phyloP scores from a whole-genome alignment of 179 eudicot species.

The Drosera spatulata region DNA sequence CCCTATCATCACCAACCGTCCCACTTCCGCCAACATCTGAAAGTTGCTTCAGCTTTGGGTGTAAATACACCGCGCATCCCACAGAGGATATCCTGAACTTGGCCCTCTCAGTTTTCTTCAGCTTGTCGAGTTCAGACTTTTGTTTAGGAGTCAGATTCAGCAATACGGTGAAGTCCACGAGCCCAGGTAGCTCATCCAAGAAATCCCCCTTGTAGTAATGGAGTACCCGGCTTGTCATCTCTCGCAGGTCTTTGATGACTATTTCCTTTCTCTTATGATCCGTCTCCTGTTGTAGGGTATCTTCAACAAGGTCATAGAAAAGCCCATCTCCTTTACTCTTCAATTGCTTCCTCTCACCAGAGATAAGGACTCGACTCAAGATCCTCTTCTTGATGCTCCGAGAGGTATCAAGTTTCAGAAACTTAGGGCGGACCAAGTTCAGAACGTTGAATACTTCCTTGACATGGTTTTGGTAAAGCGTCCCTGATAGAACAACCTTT shows the following conservation, averaged over 20 bases:
- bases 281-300: slow-evolving; percentile 46
- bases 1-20: slow-evolving; percentile 22
- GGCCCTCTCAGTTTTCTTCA: slow-evolving; percentile 28
- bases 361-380: slow-evolving; percentile 36
- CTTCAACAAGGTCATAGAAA: slow-evolving; percentile 54
- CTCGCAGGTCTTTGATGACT: slow-evolving; percentile 56
- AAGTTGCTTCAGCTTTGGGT: slow-evolving; percentile 41
- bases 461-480: slow-evolving; percentile 81
- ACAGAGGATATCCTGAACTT: slow-evolving; percentile 45
- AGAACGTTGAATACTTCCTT: slow-evolving; percentile 77
- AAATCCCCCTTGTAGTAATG: slow-evolving; percentile 82
- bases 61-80: slow-evolving; percentile 50
- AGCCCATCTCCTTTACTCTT: slow-evolving; percentile 32
- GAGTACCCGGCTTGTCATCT: slow-evolving; percentile 73
- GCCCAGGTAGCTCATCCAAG: slow-evolving; percentile 77
- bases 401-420: slow-evolving; percentile 47
- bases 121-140: slow-evolving; percentile 27
- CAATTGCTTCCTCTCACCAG: slow-evolving; percentile 23
- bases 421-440: slow-evolving; percentile 79
- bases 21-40: slow-evolving; percentile 27
- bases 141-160: slow-evolving; percentile 52
- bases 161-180: slow-evolving; percentile 64
- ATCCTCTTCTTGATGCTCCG: slow-evolving; percentile 38
- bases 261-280: slow-evolving; percentile 39
- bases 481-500: slow-evolving; percentile 85